Evolutionary conservation across 2,329 filamentous ascomycete species (phyloP).

Genomic region (Phialemoniopsis sp.): DNA sequence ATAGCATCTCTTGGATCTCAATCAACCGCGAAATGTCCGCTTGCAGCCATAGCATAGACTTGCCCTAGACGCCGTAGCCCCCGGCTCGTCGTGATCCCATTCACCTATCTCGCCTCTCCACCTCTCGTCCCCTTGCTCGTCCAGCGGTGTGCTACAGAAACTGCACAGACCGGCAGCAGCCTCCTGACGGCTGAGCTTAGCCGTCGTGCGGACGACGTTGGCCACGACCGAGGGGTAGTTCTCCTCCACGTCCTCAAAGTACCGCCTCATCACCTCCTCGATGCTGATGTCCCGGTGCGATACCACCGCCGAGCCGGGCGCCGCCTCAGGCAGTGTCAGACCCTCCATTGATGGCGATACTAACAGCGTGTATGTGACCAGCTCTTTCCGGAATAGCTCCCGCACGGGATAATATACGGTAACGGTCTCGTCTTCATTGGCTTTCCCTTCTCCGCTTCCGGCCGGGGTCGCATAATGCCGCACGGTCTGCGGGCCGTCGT

Average conservation of each 20-base stretch:
- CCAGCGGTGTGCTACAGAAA: slow-evolving; percentile 66
- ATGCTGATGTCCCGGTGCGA: slow-evolving; percentile 80
- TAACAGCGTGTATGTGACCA: slow-evolving; percentile 61
- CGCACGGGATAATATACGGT: slow-evolving; percentile 69
- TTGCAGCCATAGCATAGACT: slow-evolving; percentile 71
- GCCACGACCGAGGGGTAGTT: slow-evolving; percentile 89
- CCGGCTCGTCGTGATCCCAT: slow-evolving; percentile 14
- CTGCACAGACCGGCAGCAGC: slow-evolving; percentile 44
- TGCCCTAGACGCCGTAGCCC: slow-evolving; percentile 11
- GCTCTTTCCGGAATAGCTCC: slow-evolving; percentile 79
- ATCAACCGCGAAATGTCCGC: slow-evolving; percentile 54
- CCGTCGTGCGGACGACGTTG: slow-evolving; percentile 91
- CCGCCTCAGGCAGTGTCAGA: too few relatives aligned
- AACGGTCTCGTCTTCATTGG: slow-evolving; percentile 3
- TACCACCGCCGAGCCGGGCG: slow-evolving; percentile 32
- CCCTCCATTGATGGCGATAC: slow-evolving; percentile 1
- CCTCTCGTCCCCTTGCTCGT: slow-evolving; percentile 57
- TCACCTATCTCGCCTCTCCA: slow-evolving; percentile 60
- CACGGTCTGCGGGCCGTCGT: slow-evolving; percentile 58
- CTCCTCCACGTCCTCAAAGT: slow-evolving; percentile 81
- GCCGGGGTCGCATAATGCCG: slow-evolving; percentile 9
- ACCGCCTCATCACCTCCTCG: slow-evolving; percentile 83
- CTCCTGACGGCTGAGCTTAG: slow-evolving; percentile 61
- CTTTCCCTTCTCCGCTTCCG: slow-evolving; percentile 6
- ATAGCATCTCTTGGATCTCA: slow-evolving; percentile 7